Base-by-base conservation (phyloP, 768 basidiomycete species). In the Naematelia encephala region DNA sequence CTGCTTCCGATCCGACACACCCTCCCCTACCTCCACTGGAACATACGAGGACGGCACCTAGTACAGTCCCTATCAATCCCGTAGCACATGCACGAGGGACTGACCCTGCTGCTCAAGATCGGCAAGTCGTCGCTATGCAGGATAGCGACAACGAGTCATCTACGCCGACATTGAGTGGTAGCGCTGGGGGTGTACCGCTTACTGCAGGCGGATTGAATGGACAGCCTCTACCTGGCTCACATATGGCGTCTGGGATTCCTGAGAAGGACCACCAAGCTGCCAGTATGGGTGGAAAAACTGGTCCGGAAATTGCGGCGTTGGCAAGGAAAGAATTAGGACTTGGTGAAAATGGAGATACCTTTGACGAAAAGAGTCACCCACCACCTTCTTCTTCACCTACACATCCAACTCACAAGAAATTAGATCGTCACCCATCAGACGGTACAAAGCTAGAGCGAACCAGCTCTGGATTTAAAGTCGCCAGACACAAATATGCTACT, bases 181-280 rank as follows among this genome's bases (percentile, higher is more conserved):
- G 16, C 13, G 30, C 23, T 11, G 3, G 23, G 39, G 44, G 43
- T 25, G 28, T 57, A 1, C 43, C 59, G 21, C 50, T 57, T 5
- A 43, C 16, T 10, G 53, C 26, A 5, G 61, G 61, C 12, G 66
- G 62, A 2, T 10, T 60, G 34, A 53, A 61, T 48, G 60, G 66
- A 4, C 54, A 60, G 26, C 61, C 57, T 29, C 44, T 64, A 28
- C 60, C 66, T 23, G 56, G 62, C 19, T 43, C 56, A 13, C 53
- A 61, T 11, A 42, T 11, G 19, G 19, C 5, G 11, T 39, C 12
- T 19, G 56, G 25, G 28, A 47, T 30, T 22, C 44, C 22, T 16
- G 58, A 63, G 26, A 68, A 64, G 51, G 66, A 68, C 49, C 39
- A 46, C 45, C 66, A 68, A 28, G 63, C 62, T 1, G 47, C 51